Evolutionary conservation across 805 yeast genomes (phyloP), one percentile per base, ranked within the genome.

Genomic region (Kockiozyma suomiensis): DNA sequence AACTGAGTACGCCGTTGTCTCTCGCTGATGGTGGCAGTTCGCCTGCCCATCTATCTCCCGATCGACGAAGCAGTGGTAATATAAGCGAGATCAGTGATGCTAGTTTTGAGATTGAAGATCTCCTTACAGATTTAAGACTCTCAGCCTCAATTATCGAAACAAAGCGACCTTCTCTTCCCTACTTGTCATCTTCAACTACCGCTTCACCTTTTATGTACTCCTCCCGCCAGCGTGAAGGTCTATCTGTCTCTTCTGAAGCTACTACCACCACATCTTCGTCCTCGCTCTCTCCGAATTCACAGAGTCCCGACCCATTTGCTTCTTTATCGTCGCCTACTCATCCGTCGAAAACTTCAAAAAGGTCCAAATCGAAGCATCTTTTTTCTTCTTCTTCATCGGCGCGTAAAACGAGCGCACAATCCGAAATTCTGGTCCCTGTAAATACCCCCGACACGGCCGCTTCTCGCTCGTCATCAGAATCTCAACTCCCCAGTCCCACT

Each of bases 381-480:
- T 21, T 41, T 19, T n/a, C 38, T 19, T 19, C 40, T n/a, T 19
- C 40, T 4, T 21, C 48, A 4, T 32, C 25, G 4, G 15, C 43
- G 32, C 49, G 21, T 15, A 21, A 26, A 23, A 43, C 56, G n/a
- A 40, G 41, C 38, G 49, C 49, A 12, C 56, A 32, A 32, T 45
- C 49, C 17, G 53, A 49, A 25, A 49, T 49, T 40, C 51, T 48
- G 13, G 17, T 41, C 10, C 51, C 51, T 12, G 26, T 48, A 3
- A 8, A 17, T 4, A 48, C 51, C 5, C 13, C 7, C 41, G 51
- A 48, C 5, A 19, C 54, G 12, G 15, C 13, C 26, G 15, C 37
- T 15, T 50, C 54, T 13, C 56, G 56, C 23, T 43, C 50, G 12
- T 32, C 43, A 6, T 52, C 56, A 7, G 56, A 52, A n/a, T 43